Percentiles rank a stretch among this genome's conserved stretches.
Evolutionary conservation across 176 grass and related monocot genomes (phyloP).

Genomic region (Eragrostis nindensis): DNA sequence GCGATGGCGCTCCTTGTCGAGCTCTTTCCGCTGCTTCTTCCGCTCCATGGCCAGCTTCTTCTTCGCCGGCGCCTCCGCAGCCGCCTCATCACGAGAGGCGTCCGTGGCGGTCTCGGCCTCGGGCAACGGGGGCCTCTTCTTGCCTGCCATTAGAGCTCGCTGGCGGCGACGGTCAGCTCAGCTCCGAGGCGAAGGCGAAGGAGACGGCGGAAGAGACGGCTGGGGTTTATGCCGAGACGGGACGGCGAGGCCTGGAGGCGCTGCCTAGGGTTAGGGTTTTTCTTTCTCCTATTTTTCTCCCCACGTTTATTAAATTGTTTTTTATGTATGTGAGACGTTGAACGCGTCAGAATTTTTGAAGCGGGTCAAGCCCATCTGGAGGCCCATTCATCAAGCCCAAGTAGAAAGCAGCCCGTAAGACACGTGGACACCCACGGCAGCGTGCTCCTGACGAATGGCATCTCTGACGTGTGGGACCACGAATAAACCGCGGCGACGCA

Average conservation of each 20-base stretch:
- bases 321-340: not conserved
- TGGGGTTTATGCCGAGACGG: constrained; percentile 40
- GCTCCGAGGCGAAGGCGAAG: not conserved
- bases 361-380: not conserved
- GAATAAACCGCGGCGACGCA: constrained; percentile 13
- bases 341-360: not conserved
- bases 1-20: constrained; percentile 80
- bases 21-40: constrained; percentile 73
- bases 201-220: no score
- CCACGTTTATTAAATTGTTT: not conserved
- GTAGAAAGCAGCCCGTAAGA: not conserved
- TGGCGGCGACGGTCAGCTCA: not conserved
- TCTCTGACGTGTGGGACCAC: constrained; percentile 25
- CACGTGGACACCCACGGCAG: not conserved
- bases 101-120: constrained; percentile 16
- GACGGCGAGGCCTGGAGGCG: constrained; percentile 13
- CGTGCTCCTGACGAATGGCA: not conserved
- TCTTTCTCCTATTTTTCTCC: not conserved
- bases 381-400: not conserved
- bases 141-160: constrained; percentile 53
- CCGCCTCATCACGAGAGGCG: constrained; percentile 5
- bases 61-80: constrained; percentile 37
- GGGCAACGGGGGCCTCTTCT: constrained; percentile 54
- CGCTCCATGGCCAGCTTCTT: constrained; percentile 70
- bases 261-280: constrained; percentile 66